Base-by-base conservation (phyloP, 352 stramenopile species). In the Pythium sp. region DNA sequence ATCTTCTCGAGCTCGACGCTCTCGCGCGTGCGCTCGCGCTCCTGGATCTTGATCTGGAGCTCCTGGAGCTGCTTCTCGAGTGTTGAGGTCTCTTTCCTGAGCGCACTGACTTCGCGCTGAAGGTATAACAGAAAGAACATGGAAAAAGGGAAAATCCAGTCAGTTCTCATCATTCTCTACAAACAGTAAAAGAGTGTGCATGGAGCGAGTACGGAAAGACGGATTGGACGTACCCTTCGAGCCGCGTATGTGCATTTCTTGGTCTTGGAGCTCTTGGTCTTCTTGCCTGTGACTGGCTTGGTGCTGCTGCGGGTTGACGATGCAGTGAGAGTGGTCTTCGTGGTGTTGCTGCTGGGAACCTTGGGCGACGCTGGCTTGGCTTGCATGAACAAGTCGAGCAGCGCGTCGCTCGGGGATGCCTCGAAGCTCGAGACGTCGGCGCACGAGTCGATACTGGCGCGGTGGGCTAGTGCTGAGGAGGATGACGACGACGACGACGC, bases 211-310 rank as follows among this genome's bases (percentile, higher is more conserved):
- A 32, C n/a, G 20, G 22, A 58, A n/a, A 51, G 28, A 43, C 22
- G 15, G 38, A 34, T 3, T 32, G 28, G 28, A 75, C 76, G 63
- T 70, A 82, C 76, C 55, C 79, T 78, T 65, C 80, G 75, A 61
- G 80, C 75, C 3, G 78, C 80, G 68, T 89, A 89, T 1, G 80
- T 89, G 77, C 80, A 89, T 60, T 89, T 89, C 54, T 85, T 86
- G 53, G 65, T 75, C 56, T 75, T 74, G 55, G 79, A 81, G 24
- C 53, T 38, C 57, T 83, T 82, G 65, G 72, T 76, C 34, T 73
- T 60, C 32, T 51, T 51, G 43, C 43, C 43, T 22, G 43, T 20
- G 2, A 7, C 64, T 5, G 67, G 64, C 22, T 75, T 74, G 26
- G 54, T 74, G 26, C 43, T 26, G 5, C 36, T 15, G 24, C 32